These are phyloP conservation scores for Rhododendron simsii DNA, from an alignment of 148 eudicot genomes.

Conservation along the genomic window DNA sequence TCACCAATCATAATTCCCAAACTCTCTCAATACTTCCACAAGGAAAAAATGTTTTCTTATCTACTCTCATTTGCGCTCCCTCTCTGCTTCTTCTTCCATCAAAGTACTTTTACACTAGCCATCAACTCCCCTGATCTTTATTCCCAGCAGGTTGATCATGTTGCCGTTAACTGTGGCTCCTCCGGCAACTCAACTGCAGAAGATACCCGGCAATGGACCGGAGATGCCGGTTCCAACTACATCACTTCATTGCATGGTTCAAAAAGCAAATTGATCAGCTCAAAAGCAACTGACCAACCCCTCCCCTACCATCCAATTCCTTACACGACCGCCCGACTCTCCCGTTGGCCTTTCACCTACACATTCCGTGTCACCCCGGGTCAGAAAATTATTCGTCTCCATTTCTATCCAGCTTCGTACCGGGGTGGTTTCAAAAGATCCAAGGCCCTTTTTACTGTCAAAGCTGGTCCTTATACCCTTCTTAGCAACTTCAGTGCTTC, in stretches of 20 bases:
- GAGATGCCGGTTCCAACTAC: slow-evolving; percentile 1
- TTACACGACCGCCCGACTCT: slow-evolving; percentile 12
- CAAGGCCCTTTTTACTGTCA: slow-evolving; percentile 20
- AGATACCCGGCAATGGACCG: slow-evolving; percentile 20
- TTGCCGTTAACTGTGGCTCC: slow-evolving; percentile 23
- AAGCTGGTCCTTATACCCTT: slow-evolving; percentile 20
- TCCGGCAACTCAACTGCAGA: slow-evolving; percentile 1
- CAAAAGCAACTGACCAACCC: not conserved
- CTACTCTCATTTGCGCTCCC: not conserved
- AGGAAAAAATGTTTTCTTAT: not conserved
- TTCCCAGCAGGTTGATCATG: not conserved
- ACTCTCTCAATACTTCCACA: not conserved
- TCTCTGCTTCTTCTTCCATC: slow-evolving; percentile 1
- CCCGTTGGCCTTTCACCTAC: slow-evolving; percentile 17
- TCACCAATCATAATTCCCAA: not conserved
- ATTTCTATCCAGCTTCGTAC: slow-evolving; percentile 23
- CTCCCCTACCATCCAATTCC: not conserved
- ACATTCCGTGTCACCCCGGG: slow-evolving; percentile 17
- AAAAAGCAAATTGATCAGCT: slow-evolving; percentile 10
- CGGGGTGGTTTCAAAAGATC: slow-evolving; percentile 12
- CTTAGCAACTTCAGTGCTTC: too few species aligned
- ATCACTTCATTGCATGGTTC: not conserved
- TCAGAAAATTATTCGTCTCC: slow-evolving; percentile 25
- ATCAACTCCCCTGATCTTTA: not conserved
- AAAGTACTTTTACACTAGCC: not conserved